Conservation (phyloP, 805 yeast species). For the Teunomyces gatunensis region DNA sequence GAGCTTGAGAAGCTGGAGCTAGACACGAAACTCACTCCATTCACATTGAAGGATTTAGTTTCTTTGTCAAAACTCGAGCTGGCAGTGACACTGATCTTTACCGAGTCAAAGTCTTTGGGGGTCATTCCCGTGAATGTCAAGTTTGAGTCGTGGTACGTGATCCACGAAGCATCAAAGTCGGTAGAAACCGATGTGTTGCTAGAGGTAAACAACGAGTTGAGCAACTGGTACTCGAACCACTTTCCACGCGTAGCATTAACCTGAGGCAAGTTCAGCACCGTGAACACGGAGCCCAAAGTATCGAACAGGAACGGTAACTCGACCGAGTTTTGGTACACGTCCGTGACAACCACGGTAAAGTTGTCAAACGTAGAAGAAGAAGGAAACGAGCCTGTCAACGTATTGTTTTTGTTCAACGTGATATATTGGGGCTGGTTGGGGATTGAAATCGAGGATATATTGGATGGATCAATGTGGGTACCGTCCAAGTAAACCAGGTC, state of each 20-base stretch:
- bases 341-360: constrained; percentile 58
- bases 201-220: constrained; percentile 57
- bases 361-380: constrained; percentile 34
- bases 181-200: constrained; percentile 50
- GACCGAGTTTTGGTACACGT: constrained; percentile 59
- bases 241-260: constrained; percentile 68
- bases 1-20: constrained; percentile 26
- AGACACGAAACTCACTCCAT: constrained; percentile 40
- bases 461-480: constrained; percentile 39
- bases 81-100: constrained; percentile 29
- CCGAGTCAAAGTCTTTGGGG: constrained; percentile 27
- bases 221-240: constrained; percentile 56
- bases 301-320: constrained; percentile 56
- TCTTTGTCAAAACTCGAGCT: constrained; percentile 27
- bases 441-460: constrained; percentile 52
- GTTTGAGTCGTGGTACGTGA: constrained; percentile 56
- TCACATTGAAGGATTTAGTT: constrained; percentile 46
- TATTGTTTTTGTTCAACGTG: constrained; percentile 36
- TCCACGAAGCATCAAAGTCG: constrained; percentile 53
- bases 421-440: constrained; percentile 63
- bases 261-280: constrained; percentile 48
- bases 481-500: constrained; percentile 66
- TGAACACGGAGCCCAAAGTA: constrained; percentile 54
- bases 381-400: constrained; percentile 60
- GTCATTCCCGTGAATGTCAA: constrained; percentile 68